Conservation (phyloP, 306 rosid species). For the Neltuma alba region DNA sequence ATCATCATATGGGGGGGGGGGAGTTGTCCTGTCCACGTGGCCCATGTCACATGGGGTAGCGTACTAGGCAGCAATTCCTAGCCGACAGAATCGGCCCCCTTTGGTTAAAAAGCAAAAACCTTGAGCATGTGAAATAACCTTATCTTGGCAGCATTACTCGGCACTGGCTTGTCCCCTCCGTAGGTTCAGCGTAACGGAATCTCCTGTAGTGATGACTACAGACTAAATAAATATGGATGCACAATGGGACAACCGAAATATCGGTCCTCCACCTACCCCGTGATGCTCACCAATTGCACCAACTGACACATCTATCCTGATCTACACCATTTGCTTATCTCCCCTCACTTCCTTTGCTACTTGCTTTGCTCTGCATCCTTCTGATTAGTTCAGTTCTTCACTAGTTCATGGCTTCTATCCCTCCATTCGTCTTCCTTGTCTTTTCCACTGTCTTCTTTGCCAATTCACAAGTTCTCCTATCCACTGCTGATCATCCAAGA, state of each 20-base stretch:
- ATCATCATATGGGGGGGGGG: background rate
- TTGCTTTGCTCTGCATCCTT: constrained; percentile 18
- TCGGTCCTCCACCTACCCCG: constrained; percentile 28
- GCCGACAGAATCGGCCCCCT: constrained; percentile 43
- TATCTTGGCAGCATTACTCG: background rate
- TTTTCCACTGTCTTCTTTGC: constrained; percentile 31
- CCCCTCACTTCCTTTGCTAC: background rate
- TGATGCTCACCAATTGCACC: constrained; percentile 32
- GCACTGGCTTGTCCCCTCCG: constrained; percentile 16
- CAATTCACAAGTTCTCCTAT: constrained; percentile 25
- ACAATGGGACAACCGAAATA: constrained; percentile 31
- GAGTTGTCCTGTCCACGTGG: background rate
- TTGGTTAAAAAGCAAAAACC: constrained; percentile 11
- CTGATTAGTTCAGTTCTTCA: constrained; percentile 14
- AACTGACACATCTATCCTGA: constrained; percentile 32
- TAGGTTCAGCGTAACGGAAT: constrained; percentile 16
- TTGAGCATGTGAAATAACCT: constrained; percentile 27
- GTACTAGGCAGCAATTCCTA: background rate
- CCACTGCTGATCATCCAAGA: constrained; percentile 34
- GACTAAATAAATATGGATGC: constrained; percentile 42
- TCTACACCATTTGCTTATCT: constrained; percentile 16
- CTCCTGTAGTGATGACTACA: background rate
- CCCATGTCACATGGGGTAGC: constrained; percentile 35
- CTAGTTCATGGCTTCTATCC: constrained; percentile 36
- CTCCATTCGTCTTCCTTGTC: constrained; percentile 15